Base-by-base conservation (phyloP, 2,329 filamentous ascomycete genomes). In the Phyllosticta citribraziliensis region DNA sequence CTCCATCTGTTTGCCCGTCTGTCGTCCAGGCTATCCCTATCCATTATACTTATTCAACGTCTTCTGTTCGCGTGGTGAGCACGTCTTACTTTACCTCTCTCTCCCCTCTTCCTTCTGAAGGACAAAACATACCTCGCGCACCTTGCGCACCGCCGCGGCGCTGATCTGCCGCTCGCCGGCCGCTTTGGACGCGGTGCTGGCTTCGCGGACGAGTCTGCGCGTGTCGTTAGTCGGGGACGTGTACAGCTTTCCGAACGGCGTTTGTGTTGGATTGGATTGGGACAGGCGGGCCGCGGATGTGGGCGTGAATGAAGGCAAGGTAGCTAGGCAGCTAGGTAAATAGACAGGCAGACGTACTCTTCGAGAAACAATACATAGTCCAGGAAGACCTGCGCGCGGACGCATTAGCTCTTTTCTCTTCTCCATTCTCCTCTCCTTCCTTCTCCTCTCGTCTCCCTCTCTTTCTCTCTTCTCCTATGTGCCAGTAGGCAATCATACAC, bases 321-420 rank as follows among this genome's bases (percentile, higher is more conserved):
- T n/a, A n/a, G n/a, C n/a, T n/a, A n/a, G n/a, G n/a, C n/a, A n/a
- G n/a, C n/a, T n/a, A n/a, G n/a, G n/a, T n/a, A n/a, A n/a, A n/a
- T n/a, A n/a, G n/a, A n/a, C n/a, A n/a, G n/a, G n/a, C n/a, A n/a
- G n/a, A 27, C 79, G 65, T 74, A 84, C 81, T 83, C 80, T 72
- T 85, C 80, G 69, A 96, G 87, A 67, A 96, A 95, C 1, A 94
- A 79, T 65, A 89, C 83, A 66, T 95, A 95, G 70, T 94, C 86
- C 62, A 96, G 80, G 68, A 89, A 95, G 64, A 95, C 87, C 90
- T 94, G 66, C 33, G 4, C 4, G 52, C 35, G n/a, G n/a, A n/a
- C n/a, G n/a, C 27, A 58, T 63, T 22, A 22, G 22, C 22, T 22
- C 22, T 3, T 22, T 3, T 22, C 22, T 22, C 3, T 22, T n/a